Evolutionary conservation across 345 rosid species (phyloP), one percentile per base, ranked within the genome.

Genomic region (Excoecaria agallocha): DNA sequence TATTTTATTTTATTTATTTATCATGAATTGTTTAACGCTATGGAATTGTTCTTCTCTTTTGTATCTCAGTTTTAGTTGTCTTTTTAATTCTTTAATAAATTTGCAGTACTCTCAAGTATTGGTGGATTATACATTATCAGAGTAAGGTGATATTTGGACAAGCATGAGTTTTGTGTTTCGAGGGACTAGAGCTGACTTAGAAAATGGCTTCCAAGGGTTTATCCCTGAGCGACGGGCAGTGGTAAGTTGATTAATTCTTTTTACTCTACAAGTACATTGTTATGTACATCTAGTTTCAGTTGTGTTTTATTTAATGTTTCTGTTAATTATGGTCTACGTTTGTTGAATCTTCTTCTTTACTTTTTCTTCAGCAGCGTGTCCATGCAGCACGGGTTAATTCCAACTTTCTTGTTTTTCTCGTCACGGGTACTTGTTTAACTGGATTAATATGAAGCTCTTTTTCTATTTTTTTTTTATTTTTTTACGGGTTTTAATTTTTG

Each of bases 361-460:
- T 22, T 55, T 38, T 15, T 20, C 37, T 12, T 10, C 24, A 48
- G 46, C 82, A 79, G 82, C 78, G 78, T 12, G 75, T 74, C 50
- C 82, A 79, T n/a, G 71, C 78, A n/a, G 24, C 82, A 9, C 78
- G 82, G 70, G 78, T 74, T 62, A 79, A 79, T 49, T 74, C 82
- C 66, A 79, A 69, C 59, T 74, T 78, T 12, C 74, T 79, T 69
- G 75, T 74, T 30, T 79, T 79, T 58, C 82, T 79, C 15, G 82
- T 79, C 62, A 46, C 82, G 46, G 82, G 78, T 79, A 69, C 17
- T 48, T 25, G 64, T 19, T 66, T 24, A 59, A 59, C 19, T 3
- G 9, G 39, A 59, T 24, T 24, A 59, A 11, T 30, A 59, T 59
- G 11, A 24, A 59, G 6, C 39, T 30, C 35, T 59, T n/a, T n/a